Percentiles rank a stretch among this genome's conserved stretches.
phyloP scores from a whole-genome alignment of 2,329 filamentous ascomycete genomes.

The Colletotrichum zoysiae region DNA sequence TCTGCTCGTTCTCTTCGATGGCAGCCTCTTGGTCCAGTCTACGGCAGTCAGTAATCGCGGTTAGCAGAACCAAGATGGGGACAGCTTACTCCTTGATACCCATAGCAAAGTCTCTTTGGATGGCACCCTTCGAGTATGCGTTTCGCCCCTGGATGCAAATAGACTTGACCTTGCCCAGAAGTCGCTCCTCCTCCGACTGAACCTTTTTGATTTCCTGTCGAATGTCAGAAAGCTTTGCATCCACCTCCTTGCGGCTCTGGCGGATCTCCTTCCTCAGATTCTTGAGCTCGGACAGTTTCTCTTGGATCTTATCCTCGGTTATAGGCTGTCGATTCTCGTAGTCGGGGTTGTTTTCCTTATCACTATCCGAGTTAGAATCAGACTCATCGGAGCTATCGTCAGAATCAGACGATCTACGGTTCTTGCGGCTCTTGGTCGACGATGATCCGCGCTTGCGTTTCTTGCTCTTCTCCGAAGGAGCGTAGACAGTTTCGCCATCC shows the following conservation, averaged over 20 bases:
- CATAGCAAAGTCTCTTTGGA: slow-evolving; percentile 45
- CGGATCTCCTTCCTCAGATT: slow-evolving; percentile 43
- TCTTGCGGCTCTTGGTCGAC: slow-evolving; percentile 24
- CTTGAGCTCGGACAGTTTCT: slow-evolving; percentile 20
- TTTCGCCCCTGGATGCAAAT: slow-evolving; percentile 69
- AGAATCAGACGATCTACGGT: slow-evolving; percentile 34
- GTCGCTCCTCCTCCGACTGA: slow-evolving; percentile 38
- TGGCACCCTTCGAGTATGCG: slow-evolving; percentile 56
- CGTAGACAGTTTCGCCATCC: slow-evolving; percentile 44
- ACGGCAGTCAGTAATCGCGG: slow-evolving; percentile 50
- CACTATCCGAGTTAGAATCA: slow-evolving; percentile 34
- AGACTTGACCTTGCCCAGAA: slow-evolving; percentile 31
- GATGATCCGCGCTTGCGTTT: slow-evolving; percentile 44
- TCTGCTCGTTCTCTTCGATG: slow-evolving; percentile 30
- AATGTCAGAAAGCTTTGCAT: slow-evolving; percentile 22
- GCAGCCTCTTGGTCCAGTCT: slow-evolving; percentile 37
- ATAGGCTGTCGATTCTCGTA: slow-evolving; percentile 21
- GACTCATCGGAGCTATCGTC: slow-evolving; percentile 43
- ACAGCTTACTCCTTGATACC: slow-evolving; percentile 61
- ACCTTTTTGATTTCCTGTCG: slow-evolving; percentile 23
- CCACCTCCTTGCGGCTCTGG: slow-evolving; percentile 40
- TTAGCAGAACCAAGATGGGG: slow-evolving; percentile 45
- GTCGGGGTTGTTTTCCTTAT: slow-evolving; percentile 29
- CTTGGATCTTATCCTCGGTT: slow-evolving; percentile 23
- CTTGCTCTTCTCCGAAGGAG: slow-evolving; percentile 40